Conservation (phyloP, 31 red algal species). For the Odonthalia washingtoniensis region DNA sequence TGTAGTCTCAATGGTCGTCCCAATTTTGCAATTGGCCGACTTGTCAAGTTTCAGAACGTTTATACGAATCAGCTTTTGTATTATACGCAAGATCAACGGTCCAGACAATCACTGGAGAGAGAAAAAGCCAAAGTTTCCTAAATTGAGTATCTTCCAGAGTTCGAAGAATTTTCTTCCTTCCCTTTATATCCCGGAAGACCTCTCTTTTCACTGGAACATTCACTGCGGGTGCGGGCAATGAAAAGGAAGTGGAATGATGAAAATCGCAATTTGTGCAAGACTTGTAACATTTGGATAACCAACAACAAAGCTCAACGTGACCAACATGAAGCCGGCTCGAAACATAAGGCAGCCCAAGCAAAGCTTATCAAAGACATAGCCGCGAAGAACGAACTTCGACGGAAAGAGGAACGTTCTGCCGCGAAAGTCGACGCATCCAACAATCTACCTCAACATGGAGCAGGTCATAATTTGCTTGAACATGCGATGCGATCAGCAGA, state of each 20-base stretch:
- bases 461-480: background rate
- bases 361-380: constrained; percentile 57
- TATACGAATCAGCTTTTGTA: no score
- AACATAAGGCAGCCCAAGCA: constrained; percentile 58
- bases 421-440: background rate
- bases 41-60: no score
- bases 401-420: constrained; percentile 26
- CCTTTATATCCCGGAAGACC: no score
- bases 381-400: constrained; percentile 44
- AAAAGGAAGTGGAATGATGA: constrained; percentile 21
- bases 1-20: no score
- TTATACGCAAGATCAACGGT: no score
- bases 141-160: no score
- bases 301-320: constrained; percentile 67
- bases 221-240: no score
- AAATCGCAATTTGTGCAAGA: constrained; percentile 53
- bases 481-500: background rate
- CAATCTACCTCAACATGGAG: background rate
- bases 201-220: no score
- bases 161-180: no score
- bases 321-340: constrained; percentile 64
- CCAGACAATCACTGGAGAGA: no score
- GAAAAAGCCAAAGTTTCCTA: no score
- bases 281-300: constrained; percentile 70
- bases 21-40: no score